Evolutionary conservation across 805 yeast genomes (phyloP).

Genomic region (Saccharomycopsis javanensis): DNA sequence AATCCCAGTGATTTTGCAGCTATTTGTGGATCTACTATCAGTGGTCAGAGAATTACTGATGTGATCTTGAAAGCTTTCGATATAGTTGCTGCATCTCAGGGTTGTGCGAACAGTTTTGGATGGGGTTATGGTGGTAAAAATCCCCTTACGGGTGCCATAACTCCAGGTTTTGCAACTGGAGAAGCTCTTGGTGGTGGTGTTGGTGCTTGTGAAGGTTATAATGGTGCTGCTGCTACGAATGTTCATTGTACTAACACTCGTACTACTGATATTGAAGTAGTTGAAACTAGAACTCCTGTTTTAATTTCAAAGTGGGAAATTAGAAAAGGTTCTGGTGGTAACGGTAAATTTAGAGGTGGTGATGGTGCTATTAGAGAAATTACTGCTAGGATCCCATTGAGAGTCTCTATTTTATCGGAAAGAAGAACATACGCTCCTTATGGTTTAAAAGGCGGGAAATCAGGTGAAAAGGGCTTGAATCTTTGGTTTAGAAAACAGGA

Average conservation of each 20-base stretch:
- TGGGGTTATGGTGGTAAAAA: conserved; percentile 42
- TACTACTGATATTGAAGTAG: conserved; percentile 46
- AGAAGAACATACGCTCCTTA: conserved; percentile 45
- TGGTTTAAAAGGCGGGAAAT: conserved; percentile 45
- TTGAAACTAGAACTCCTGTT: conserved; percentile 45
- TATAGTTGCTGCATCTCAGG: conserved; percentile 49
- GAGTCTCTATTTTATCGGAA: conserved; percentile 39
- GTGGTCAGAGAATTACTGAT: conserved; percentile 48
- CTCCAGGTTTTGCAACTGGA: conserved; percentile 41
- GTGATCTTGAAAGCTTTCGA: conserved; percentile 44
- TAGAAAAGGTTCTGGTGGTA: conserved; percentile 39
- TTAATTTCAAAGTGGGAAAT: conserved; percentile 36
- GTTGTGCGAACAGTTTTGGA: conserved; percentile 48
- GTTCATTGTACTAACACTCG: conserved; percentile 45
- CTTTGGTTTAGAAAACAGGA: conserved; percentile 28
- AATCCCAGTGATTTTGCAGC: conserved; percentile 36
- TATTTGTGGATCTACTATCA: conserved; percentile 46
- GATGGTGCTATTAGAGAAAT: conserved; percentile 43
- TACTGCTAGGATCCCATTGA: conserved; percentile 33
- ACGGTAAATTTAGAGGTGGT: conserved; percentile 40
- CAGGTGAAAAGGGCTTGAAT: conserved; percentile 41
- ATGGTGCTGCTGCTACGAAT: conserved; percentile 45
- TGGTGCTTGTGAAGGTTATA: conserved; percentile 43
- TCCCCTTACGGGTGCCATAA: conserved; percentile 30
- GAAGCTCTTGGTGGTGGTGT: conserved; percentile 50